Evolutionary conservation across 2,329 filamentous ascomycete genomes (phyloP).

Genomic region (Tolypocladium inflatum): DNA sequence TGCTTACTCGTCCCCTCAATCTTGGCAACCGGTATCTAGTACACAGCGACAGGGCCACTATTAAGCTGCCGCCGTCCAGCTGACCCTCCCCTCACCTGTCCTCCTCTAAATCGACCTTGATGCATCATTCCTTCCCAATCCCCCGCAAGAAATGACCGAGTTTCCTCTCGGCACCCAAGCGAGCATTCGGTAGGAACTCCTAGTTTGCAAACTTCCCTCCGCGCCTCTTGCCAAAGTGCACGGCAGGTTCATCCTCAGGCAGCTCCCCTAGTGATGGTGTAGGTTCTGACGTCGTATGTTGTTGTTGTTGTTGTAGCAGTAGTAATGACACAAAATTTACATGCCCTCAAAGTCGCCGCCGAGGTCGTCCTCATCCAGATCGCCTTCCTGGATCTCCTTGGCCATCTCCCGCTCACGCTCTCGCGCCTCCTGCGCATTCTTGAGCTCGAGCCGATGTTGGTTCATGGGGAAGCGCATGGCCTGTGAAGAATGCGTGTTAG

Average conservation of each 20-base stretch:
- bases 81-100: neutral
- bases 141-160: neutral
- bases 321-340: conserved; percentile 37
- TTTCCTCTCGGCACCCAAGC: neutral
- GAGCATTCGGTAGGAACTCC: neutral
- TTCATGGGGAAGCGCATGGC: conserved; percentile 99
- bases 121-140: neutral
- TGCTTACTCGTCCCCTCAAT: conserved; percentile 4
- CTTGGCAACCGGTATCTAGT: conserved; percentile 13
- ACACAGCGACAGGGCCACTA: conserved; percentile 11
- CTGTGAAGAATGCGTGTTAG: conserved; percentile 29
- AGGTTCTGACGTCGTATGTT: neutral
- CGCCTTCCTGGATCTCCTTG: conserved; percentile 97
- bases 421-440: conserved; percentile 96
- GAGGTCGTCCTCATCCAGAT: conserved; percentile 92
- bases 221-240: neutral
- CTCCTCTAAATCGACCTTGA: neutral
- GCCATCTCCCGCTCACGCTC: conserved; percentile 94
- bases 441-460: conserved; percentile 91
- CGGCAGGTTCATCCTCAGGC: neutral
- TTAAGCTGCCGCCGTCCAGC: conserved; percentile 1
- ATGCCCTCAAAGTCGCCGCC: conserved; percentile 94
- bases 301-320: conserved; percentile 1
- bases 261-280: neutral
- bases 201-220: neutral